These are phyloP conservation scores for Chlamydomonas sp. DNA, from an alignment of 139 green algal species.

Conservation along the genomic window DNA sequence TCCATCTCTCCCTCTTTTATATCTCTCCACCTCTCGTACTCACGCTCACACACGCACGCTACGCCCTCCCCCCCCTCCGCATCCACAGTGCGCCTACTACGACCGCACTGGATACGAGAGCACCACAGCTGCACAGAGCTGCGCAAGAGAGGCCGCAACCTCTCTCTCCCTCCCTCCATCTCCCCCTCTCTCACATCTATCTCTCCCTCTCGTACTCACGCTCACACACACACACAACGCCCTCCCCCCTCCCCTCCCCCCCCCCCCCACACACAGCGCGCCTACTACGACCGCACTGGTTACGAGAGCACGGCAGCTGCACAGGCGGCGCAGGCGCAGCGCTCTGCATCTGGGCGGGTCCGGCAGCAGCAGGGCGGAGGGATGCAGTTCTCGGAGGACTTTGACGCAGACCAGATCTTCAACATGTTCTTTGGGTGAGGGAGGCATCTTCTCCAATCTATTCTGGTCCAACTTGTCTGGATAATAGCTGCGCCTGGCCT, in stretches of 20 bases:
- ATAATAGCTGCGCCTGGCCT: no score
- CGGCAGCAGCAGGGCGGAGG: not conserved
- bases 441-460: no score
- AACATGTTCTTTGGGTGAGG: constrained; percentile 66
- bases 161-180: no score
- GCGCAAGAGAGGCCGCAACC: constrained; percentile 2
- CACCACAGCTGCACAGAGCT: constrained; percentile 13
- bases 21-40: not conserved
- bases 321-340: constrained; percentile 18
- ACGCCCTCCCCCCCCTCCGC: not conserved
- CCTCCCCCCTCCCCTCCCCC: not conserved
- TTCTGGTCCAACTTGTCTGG: no score
- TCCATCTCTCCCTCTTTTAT: no score
- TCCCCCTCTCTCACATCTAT: no score
- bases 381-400: constrained; percentile 34
- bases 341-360: not conserved
- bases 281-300: constrained; percentile 46
- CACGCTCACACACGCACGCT: not conserved
- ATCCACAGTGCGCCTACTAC: constrained; percentile 32
- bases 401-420: constrained; percentile 64
- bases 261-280: constrained; percentile 15
- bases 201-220: no score
- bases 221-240: not conserved
- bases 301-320: constrained; percentile 30
- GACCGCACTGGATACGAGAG: constrained; percentile 34